A percentile compares a stretch with the other conserved stretches of the same genome.
Evolutionary conservation across 139 green algal species (phyloP).

Genomic region (Raphidocelis subcapitata): DNA sequence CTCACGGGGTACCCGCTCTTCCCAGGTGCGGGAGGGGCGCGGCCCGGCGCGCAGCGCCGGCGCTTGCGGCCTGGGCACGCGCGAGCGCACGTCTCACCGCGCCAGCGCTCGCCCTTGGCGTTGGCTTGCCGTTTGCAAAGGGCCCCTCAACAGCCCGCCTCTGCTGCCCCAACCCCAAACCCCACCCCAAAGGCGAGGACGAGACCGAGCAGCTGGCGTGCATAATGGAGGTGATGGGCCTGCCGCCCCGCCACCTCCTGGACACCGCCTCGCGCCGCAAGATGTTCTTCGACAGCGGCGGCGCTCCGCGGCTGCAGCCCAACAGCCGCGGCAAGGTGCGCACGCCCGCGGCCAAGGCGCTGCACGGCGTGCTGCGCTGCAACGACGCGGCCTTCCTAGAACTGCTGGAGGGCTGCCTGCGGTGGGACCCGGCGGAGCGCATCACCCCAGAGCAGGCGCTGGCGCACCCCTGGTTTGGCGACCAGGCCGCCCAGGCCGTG

Average conservation of each 20-base stretch:
- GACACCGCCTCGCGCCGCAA: slow-evolving; percentile 60
- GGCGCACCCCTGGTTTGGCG: slow-evolving; percentile 68
- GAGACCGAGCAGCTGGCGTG: slow-evolving; percentile 84
- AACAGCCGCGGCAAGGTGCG: slow-evolving; percentile 46
- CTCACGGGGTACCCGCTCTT: slow-evolving; percentile 70
- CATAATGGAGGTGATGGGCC: slow-evolving; percentile 77
- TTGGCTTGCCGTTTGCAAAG: no score
- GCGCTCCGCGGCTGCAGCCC: slow-evolving; percentile 45
- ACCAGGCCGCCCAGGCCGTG: slow-evolving; percentile 13
- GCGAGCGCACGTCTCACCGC: not conserved
- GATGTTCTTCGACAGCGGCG: slow-evolving; percentile 71
- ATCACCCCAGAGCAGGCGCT: slow-evolving; percentile 76
- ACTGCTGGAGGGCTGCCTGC: slow-evolving; percentile 65
- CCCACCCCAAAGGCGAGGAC: slow-evolving; percentile 53
- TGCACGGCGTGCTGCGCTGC: slow-evolving; percentile 46
- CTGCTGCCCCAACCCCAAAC: no score
- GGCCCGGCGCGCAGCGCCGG: slow-evolving; percentile 5
- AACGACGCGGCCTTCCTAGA: slow-evolving; percentile 57
- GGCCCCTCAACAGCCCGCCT: no score
- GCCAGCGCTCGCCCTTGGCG: not conserved
- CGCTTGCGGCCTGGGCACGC: slow-evolving; percentile 5
- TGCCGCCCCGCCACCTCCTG: slow-evolving; percentile 59
- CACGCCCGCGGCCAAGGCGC: slow-evolving; percentile 25
- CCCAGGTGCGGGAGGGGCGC: slow-evolving; percentile 40
- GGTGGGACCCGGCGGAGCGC: slow-evolving; percentile 68